Conservation (phyloP, 495 filamentous ascomycete species). For the Tuber microsphaerosporum region DNA sequence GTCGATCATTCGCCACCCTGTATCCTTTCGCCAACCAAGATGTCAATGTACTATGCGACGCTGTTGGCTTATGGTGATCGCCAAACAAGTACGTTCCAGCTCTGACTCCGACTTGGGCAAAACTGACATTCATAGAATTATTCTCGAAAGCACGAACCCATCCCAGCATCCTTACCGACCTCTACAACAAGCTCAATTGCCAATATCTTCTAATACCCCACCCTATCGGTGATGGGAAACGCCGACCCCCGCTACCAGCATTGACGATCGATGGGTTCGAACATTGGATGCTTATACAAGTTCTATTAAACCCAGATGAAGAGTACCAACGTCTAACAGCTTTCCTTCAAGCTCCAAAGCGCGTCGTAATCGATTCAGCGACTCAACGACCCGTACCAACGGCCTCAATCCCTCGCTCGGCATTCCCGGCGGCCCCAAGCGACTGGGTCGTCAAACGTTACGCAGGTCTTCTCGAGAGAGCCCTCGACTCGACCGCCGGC, state of each 20-base stretch:
- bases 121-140: constrained; percentile 13
- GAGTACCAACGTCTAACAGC: constrained; percentile 16
- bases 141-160: constrained; percentile 23
- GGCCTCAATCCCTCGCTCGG: constrained; percentile 12
- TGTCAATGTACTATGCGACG: constrained; percentile 28
- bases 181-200: constrained; percentile 18
- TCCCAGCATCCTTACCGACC: constrained; percentile 8
- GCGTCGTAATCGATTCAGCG: constrained; percentile 11
- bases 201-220: constrained; percentile 26
- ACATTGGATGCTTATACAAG: constrained; percentile 27
- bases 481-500: constrained; percentile 3
- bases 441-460: constrained; percentile 14
- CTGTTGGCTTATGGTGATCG: constrained; percentile 18
- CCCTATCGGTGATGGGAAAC: constrained; percentile 18
- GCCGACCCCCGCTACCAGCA: constrained; percentile 20
- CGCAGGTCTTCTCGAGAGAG: constrained; percentile 12
- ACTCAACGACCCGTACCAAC: constrained; percentile 4
- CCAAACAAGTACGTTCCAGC: too few relatives aligned
- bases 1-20: constrained; percentile 20
- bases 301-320: constrained; percentile 20
- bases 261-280: constrained; percentile 29
- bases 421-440: constrained; percentile 11
- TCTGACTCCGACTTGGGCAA: background rate
- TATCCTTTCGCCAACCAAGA: constrained; percentile 24
- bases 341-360: constrained; percentile 5